Evolutionary conservation across 78 protist species (phyloP).

Genomic region (Polysphondylium violaceum): DNA sequence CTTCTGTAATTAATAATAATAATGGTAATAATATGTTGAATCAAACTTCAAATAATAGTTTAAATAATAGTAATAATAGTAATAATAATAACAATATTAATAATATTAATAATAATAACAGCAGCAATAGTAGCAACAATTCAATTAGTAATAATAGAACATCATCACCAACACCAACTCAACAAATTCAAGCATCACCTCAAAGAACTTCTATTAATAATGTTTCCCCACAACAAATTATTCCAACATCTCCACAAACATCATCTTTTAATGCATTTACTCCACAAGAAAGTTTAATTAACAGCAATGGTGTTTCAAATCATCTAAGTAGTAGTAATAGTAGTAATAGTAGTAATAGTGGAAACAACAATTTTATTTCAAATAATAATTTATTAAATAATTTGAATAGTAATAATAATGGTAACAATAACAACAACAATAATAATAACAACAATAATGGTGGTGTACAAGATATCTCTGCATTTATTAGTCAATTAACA

Average conservation of each 20-base stretch:
- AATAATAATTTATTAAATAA: constrained; percentile 12
- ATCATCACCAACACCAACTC: constrained; percentile 14
- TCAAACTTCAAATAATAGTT: neutral
- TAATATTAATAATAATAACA: neutral
- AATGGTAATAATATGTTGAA: neutral
- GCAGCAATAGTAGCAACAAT: constrained; percentile 17
- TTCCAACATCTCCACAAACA: neutral
- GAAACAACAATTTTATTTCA: neutral
- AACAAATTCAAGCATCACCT: constrained; percentile 4
- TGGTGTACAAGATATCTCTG: neutral
- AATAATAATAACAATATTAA: neutral
- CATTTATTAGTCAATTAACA: neutral
- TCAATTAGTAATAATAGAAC: too few species aligned
- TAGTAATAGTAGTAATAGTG: neutral
- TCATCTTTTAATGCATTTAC: neutral
- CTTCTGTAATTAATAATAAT: neutral
- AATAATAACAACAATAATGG: neutral
- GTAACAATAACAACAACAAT: neutral
- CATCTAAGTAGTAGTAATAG: neutral
- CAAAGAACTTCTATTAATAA: neutral
- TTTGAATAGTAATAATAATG: neutral
- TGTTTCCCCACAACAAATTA: neutral
- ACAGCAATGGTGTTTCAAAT: constrained; percentile 11
- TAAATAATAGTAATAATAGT: neutral
- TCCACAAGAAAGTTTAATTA: neutral